Base-by-base conservation (phyloP, 805 yeast genomes). In the Starmerella apis region DNA sequence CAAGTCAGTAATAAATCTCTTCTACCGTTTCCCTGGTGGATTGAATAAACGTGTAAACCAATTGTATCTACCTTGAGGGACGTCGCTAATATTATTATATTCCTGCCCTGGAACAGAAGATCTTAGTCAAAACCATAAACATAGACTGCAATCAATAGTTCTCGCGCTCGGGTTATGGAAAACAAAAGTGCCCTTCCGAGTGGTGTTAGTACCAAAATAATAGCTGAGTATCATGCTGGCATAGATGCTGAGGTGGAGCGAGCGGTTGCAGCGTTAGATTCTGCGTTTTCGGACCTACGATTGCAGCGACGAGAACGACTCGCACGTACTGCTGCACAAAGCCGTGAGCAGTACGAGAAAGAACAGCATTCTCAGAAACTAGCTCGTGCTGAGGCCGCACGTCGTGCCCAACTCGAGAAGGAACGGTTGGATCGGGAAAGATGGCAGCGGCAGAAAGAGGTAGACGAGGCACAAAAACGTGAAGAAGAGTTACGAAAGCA, bases 401-500 rank as follows among this genome's bases (percentile, higher is more conserved):
- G 46, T 18, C 33, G 35, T 8, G 37, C 13, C 25, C 31, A 27
- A 25, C 11, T 3, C 18, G 48, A 50, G 49, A 23, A 11, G 13
- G 51, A 50, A 45, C 49, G 25, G 7, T 16, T 32, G 14, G 45
- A 42, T n/a, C 36, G 25, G 27, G 45, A 42, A 36, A 30, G 31
- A 10, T 25, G 43, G 28, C 23, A 24, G 46, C 22, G 41, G 35
- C 43, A 32, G 43, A 25, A 19, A 18, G 55, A 37, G 14, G 36
- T 23, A 11, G 35, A 42, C n/a, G 43, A 46, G 25, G 27, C 42
- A 48, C 27, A 20, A 13, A 37, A 46, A 23, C 46, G 19, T 7
- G 52, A 43, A 1, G 47, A 28, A 7, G 54, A 51, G 23, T 33
- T 47, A 37, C 54, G 42, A 13, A 35, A 18, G 16, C 52, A 42